Percentiles rank a stretch among this genome's conserved stretches.
phyloP scores from a whole-genome alignment of 1,284 basidiomycete species.

The Lignosus rhinocerotis region DNA sequence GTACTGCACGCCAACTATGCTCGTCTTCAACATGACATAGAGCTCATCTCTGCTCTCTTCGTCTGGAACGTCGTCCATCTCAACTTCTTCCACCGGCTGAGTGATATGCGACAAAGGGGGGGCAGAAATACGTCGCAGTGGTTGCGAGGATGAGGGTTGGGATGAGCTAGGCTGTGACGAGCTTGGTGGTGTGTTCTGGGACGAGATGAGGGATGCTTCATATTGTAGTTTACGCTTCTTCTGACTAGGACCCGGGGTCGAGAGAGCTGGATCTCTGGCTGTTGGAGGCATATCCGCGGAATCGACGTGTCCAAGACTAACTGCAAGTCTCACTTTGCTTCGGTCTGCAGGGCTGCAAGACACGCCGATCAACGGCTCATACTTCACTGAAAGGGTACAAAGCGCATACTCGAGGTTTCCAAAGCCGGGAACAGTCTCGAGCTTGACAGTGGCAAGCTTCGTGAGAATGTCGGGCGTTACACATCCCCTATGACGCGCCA shows the following conservation, averaged over 20 bases:
- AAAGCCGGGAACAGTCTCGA: constrained; percentile 53
- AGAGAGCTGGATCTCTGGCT: constrained; percentile 26
- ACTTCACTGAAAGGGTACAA: not conserved
- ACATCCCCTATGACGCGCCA: constrained; percentile 56
- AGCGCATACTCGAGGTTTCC: constrained; percentile 45
- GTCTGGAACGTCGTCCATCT: constrained; percentile 42
- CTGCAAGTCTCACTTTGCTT: constrained; percentile 57
- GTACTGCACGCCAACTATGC: constrained; percentile 81
- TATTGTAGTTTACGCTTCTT: constrained; percentile 40
- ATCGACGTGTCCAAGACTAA: constrained; percentile 53
- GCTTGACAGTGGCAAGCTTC: constrained; percentile 44
- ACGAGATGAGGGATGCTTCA: constrained; percentile 25
- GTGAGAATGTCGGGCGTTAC: constrained; percentile 59
- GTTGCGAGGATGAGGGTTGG: constrained; percentile 19
- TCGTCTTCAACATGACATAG: constrained; percentile 58
- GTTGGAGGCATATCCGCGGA: constrained; percentile 46
- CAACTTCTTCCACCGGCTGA: constrained; percentile 36
- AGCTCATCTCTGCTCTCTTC: constrained; percentile 62
- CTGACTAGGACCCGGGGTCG: constrained; percentile 28
- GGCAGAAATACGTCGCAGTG: constrained; percentile 18
- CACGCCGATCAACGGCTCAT: not conserved
- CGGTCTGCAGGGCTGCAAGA: constrained; percentile 54
- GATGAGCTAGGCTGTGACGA: constrained; percentile 18
- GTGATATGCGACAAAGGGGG: constrained; percentile 10
- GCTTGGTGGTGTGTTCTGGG: constrained; percentile 14